phyloP scores from a whole-genome alignment of 305 asterid genomes.

The Fraxinus xanthoxyloides region DNA sequence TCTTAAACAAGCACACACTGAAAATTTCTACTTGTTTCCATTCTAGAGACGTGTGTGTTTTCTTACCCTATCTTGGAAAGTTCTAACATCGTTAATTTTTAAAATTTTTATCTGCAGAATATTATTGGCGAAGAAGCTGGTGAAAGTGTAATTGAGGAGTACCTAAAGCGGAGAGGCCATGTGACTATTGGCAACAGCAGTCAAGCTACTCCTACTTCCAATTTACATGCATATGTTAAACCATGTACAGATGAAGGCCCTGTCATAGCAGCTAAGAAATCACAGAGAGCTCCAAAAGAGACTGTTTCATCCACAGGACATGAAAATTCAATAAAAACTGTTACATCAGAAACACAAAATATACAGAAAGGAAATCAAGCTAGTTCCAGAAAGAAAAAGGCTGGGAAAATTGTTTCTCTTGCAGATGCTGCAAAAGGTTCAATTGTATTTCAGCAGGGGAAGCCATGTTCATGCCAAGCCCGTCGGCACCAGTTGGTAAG shows the following conservation, averaged over 20 bases:
- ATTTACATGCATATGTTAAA: conserved; percentile 73
- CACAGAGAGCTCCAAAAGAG: conserved; percentile 57
- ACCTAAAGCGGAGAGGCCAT: conserved; percentile 81
- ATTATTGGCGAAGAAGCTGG: conserved; percentile 88
- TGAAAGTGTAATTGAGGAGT: conserved; percentile 61
- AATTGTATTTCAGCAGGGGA: conserved; percentile 84
- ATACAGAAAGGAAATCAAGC: conserved; percentile 34
- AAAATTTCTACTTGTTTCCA: conserved; percentile 1
- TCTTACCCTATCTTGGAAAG: background rate
- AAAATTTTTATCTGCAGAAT: conserved; percentile 45
- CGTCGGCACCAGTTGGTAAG: conserved; percentile 78
- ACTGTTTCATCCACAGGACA: conserved; percentile 37
- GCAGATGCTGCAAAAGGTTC: conserved; percentile 97
- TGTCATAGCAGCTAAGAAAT: conserved; percentile 42
- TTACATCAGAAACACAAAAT: conserved; percentile 36
- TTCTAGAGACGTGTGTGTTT: conserved; percentile 1
- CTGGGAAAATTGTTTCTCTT: conserved; percentile 78
- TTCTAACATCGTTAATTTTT: background rate
- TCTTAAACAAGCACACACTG: background rate
- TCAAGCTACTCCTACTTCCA: conserved; percentile 45
- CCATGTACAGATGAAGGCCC: conserved; percentile 58
- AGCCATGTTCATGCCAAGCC: conserved; percentile 95
- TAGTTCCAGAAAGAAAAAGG: conserved; percentile 70
- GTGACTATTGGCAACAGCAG: conserved; percentile 26
- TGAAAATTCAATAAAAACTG: conserved; percentile 34